phyloP scores from a whole-genome alignment of 2,329 filamentous ascomycete genomes.

The Aspergillus glaucus region DNA sequence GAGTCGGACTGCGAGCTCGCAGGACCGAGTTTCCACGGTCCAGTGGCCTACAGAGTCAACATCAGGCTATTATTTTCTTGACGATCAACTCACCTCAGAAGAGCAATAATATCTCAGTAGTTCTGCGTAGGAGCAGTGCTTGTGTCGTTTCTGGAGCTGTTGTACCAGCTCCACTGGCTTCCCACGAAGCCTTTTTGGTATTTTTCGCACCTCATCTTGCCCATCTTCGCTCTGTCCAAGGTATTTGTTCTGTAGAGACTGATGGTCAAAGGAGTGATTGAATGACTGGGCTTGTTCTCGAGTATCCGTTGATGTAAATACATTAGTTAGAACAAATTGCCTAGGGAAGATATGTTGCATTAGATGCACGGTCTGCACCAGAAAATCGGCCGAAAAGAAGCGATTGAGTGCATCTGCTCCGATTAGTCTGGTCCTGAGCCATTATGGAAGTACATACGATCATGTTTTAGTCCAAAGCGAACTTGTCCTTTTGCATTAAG shows the following conservation, averaged over 20 bases:
- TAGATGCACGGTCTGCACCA: conserved; percentile 58
- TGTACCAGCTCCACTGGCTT: conserved; percentile 53
- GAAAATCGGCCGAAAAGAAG: conserved; percentile 40
- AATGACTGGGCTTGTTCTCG: conserved; percentile 65
- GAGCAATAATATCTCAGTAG: conserved; percentile 79
- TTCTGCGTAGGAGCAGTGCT: conserved; percentile 70
- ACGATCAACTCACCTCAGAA: conserved; percentile 31
- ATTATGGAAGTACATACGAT: conserved; percentile 56
- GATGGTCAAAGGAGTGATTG: conserved; percentile 75
- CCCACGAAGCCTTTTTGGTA: conserved; percentile 56
- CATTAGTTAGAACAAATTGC: conserved; percentile 86
- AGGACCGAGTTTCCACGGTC: conserved; percentile 18
- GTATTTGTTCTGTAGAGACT: conserved; percentile 57
- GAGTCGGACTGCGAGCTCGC: conserved; percentile 5
- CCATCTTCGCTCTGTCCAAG: conserved; percentile 11
- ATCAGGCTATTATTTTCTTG: neutral
- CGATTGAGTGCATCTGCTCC: conserved; percentile 72
- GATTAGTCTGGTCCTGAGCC: neutral
- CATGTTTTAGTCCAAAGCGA: conserved; percentile 69
- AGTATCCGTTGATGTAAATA: conserved; percentile 69
- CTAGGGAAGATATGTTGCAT: conserved; percentile 92
- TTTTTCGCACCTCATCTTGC: conserved; percentile 10
- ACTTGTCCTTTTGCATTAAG: conserved; percentile 63
- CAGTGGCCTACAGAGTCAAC: conserved; percentile 16
- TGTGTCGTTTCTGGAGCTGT: conserved; percentile 64